Base-by-base conservation (phyloP, 2,329 filamentous ascomycete genomes). In the Pseudogymnoascus sp. region DNA sequence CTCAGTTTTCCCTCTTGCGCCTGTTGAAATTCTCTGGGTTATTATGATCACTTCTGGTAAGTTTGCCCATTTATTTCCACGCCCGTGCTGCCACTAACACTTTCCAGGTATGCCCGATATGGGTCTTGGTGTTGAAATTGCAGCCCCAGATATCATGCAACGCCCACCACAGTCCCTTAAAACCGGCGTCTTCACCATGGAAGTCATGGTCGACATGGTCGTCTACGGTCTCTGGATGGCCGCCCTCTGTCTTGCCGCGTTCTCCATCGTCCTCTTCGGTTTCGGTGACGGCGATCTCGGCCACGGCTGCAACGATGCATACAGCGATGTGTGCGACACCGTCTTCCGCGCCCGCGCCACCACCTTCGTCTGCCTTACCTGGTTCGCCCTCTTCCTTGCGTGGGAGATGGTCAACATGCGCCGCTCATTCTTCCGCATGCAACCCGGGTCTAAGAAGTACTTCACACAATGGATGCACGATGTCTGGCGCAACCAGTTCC, bases 11-110 rank as follows among this genome's bases (percentile, higher is more conserved):
- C 91, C 91, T 4, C 83, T 96, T 47, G 85, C 89, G 0, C 90
- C 91, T 0, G 84, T 96, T 9, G 87, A 96, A 68, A 93, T 96
- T 64, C 82, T 96, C 62, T 96, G 90, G 91, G 90, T 96, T 72
- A 96, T 96, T 74, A 93, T 96, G 88, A 82, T 94, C 61, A 96
- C 91, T 0, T 93, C 89, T 39, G 89, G 87, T 1, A 37, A 16
- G 47, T n/a, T 54, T 54, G 1, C 5, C n/a, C n/a, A 54, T 14
- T 18, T 54, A 18, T 16, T 18, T 32, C n/a, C 47, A 18, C 32
- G 11, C 8, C n/a, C 2, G 9, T 18, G 6, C 16, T 18, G 28
- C 32, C 25, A 54, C 47, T 54, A 18, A 54, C 47, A n/a, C 9
- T 32, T 32, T 39, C 8, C 11, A 61, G 69, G 70, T 62, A 85